Conservation (phyloP, 345 rosid species). For the Syzygium aqueum region DNA sequence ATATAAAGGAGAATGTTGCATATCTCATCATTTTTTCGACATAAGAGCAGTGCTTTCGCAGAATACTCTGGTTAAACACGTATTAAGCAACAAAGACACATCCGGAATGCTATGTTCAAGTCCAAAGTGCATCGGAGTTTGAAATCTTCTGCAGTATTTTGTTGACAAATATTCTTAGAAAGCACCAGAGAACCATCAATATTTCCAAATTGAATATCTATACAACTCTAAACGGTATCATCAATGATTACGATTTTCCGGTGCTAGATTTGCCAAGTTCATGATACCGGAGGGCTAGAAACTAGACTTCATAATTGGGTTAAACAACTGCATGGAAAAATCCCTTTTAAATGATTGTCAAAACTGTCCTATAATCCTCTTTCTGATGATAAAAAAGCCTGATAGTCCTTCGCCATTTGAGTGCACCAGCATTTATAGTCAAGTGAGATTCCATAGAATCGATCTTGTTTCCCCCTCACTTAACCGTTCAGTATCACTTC, state of each 20-base stretch:
- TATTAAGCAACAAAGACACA: background rate
- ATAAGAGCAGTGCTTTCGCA: rapidly evolving
- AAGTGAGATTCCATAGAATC: background rate
- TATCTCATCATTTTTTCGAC: background rate
- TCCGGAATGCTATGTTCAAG: background rate
- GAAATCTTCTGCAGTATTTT: background rate
- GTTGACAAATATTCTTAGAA: background rate
- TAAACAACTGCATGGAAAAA: background rate
- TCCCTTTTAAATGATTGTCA: rapidly evolving
- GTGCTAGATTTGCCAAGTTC: background rate
- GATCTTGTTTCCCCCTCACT: background rate
- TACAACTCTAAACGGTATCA: no score
- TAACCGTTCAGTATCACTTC: rapidly evolving
- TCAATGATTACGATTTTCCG: background rate
- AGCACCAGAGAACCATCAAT: background rate
- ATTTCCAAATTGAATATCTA: background rate
- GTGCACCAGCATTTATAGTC: background rate
- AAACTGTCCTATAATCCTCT: background rate
- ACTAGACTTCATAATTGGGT: background rate
- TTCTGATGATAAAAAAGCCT: background rate
- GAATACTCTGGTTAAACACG: background rate
- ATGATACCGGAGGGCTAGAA: background rate
- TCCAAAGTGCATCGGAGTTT: background rate
- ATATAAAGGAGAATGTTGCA: background rate
- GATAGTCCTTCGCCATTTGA: background rate